A percentile compares a stretch with the other conserved stretches of the same genome.
These are phyloP conservation scores for Mycena vulgaris DNA, from an alignment of 768 basidiomycete species.

Conservation along the genomic window DNA sequence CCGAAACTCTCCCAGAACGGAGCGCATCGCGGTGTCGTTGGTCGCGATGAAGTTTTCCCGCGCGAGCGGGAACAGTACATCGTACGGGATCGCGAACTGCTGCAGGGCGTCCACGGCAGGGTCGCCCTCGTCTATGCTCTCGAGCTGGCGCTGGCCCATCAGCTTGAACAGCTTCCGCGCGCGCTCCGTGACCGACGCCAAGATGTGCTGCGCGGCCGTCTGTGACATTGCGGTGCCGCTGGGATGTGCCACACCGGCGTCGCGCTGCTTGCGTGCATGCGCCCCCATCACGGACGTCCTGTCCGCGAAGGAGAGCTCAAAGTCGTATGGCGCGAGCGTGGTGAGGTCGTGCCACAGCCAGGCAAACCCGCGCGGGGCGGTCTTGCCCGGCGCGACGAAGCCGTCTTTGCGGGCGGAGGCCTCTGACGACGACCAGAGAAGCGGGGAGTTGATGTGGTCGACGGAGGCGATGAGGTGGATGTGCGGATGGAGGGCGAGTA, in stretches of 20 bases:
- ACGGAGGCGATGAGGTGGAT: constrained; percentile 90
- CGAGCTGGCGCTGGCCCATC: constrained; percentile 79
- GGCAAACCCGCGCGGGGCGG: constrained; percentile 66
- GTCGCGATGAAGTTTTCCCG: constrained; percentile 91
- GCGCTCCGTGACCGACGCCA: constrained; percentile 90
- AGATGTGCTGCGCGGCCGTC: constrained; percentile 83
- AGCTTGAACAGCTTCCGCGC: constrained; percentile 83
- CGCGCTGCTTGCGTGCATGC: constrained; percentile 56
- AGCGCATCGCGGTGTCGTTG: constrained; percentile 72
- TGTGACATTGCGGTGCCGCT: constrained; percentile 70
- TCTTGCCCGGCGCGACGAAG: constrained; percentile 21
- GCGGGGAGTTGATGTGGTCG: constrained; percentile 88
- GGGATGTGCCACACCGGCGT: constrained; percentile 45
- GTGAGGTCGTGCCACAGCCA: constrained; percentile 95
- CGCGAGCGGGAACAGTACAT: constrained; percentile 80
- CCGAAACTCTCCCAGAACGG: constrained; percentile 82
- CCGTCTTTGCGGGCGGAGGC: constrained; percentile 66
- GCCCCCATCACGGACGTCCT: constrained; percentile 74
- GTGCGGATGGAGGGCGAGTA: constrained; percentile 79
- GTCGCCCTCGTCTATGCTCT: constrained; percentile 61
- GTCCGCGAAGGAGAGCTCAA: constrained; percentile 79
- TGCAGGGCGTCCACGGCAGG: constrained; percentile 57
- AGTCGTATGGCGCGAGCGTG: constrained; percentile 86
- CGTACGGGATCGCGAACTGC: constrained; percentile 73
- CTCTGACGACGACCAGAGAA: constrained; percentile 87